Evolutionary conservation across 371 early-diverging fungal genomes (phyloP).

Genomic region (Rhizomucor miehei): DNA sequence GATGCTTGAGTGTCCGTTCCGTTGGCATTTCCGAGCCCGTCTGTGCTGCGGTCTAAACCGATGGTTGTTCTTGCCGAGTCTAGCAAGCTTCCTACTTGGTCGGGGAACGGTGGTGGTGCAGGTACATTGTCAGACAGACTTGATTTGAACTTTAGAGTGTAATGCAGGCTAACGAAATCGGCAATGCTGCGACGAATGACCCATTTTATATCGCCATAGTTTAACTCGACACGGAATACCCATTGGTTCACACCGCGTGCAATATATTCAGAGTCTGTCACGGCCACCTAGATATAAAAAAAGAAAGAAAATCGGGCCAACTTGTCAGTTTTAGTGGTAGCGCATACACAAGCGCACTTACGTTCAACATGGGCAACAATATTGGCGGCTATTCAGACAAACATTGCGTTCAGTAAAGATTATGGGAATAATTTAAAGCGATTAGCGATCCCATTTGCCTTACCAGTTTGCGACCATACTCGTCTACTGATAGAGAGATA

Average conservation of each 20-base stretch:
- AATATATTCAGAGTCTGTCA: conserved; percentile 55
- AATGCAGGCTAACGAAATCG: conserved; percentile 72
- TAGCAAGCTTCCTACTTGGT: conserved; percentile 42
- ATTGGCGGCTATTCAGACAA: conserved; percentile 40
- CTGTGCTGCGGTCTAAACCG: conserved; percentile 22
- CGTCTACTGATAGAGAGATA: conserved; percentile 39
- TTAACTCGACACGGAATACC: conserved; percentile 69
- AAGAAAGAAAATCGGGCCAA: conserved; percentile 1
- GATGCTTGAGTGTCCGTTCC: not conserved
- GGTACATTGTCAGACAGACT: conserved; percentile 38
- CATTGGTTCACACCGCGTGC: conserved; percentile 32
- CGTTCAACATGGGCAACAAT: conserved; percentile 15
- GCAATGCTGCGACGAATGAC: conserved; percentile 65
- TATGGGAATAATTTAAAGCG: not conserved
- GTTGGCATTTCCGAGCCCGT: conserved; percentile 11
- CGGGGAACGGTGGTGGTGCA: conserved; percentile 45
- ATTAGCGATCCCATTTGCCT: not conserved
- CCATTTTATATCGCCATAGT: conserved; percentile 83
- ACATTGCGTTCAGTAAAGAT: not conserved
- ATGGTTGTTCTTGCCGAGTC: conserved; percentile 37
- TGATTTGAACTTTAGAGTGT: conserved; percentile 52
- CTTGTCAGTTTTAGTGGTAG: not conserved
- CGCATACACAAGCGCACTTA: conserved; percentile 3
- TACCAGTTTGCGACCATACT: conserved; percentile 41
- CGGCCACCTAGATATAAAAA: conserved; percentile 34